phyloP scores from a whole-genome alignment of 768 basidiomycete genomes.

The Daedaleopsis sinensis region DNA sequence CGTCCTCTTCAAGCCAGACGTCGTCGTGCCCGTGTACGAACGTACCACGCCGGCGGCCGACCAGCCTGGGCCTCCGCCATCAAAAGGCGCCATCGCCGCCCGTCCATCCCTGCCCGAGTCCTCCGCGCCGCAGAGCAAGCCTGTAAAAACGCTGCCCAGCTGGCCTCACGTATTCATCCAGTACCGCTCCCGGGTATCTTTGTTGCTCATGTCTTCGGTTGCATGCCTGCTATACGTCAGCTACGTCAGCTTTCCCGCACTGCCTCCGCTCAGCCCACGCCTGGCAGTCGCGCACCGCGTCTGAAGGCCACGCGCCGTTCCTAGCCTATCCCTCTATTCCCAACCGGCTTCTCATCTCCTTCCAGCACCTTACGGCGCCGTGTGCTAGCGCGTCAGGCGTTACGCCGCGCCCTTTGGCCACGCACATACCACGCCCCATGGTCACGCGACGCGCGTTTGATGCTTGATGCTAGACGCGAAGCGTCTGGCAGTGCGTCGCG shows the following conservation, averaged over 20 bases:
- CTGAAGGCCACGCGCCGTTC: neutral
- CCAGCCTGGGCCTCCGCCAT: neutral
- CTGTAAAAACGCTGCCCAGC: neutral
- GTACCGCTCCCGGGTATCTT: conserved; percentile 1
- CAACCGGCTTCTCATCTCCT: no score
- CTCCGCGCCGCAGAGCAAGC: neutral
- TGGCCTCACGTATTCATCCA: neutral
- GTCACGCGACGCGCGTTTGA: no score
- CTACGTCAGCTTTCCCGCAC: neutral
- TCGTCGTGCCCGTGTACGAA: conserved; percentile 18
- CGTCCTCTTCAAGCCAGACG: conserved; percentile 11
- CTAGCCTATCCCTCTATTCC: neutral
- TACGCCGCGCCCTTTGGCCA: no score
- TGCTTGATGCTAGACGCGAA: no score
- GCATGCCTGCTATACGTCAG: conserved; percentile 8
- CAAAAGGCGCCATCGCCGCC: neutral
- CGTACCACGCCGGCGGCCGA: neutral
- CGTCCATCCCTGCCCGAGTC: neutral
- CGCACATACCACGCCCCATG: no score
- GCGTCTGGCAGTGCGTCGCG: no score
- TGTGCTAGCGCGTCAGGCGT: no score
- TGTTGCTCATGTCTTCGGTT: neutral
- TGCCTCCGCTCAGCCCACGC: neutral
- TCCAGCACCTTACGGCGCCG: no score
- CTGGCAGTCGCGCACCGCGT: neutral